Evolutionary conservation across 2,329 filamentous ascomycete genomes (phyloP), one percentile per base, ranked within the genome.

Genomic region (Xylariomycetidae sp.): DNA sequence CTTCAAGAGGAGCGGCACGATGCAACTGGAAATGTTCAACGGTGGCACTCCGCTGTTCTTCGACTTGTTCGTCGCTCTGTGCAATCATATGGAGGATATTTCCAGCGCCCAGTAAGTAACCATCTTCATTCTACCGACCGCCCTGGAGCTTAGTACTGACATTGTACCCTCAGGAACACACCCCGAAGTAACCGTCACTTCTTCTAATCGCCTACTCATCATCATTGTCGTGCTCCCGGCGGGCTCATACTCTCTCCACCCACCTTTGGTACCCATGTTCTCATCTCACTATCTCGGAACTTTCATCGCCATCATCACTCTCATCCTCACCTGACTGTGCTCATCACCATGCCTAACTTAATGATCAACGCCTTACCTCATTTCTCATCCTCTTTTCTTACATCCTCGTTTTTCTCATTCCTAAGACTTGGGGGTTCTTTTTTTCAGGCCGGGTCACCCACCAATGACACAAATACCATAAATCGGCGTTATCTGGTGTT

Each of bases 1-100:
- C 3, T 95, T 96, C 65, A 95, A 94, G 71, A 75, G 87, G 35
- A 94, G 88, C 61, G 88, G 88, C 34, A 95, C 88, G 4, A 94
- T 95, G 88, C 89, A 95, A 64, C 77, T 86, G 48, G 88, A 95
- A 66, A 95, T 96, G 88, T 85, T 85, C 59, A 77, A 79, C 41
- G 89, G 89, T 17, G 87, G 87, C 34, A 85, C 70, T 1, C 75
- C 85, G 53, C 70, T 94, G 38, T 95, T 94, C 67, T 96, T 95
- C 57, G 89, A 95, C 56, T 70, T 95, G 27, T 96, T 95, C 58
- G 89, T 95, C 31, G 88, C 89, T 13, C 78, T 95, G 63, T 88
- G 85, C 63, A 94, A 95, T 58, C 87, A 94, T 56, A 85, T 94
- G 54, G 86, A 79, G 58, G 83, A 82, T 50, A 72, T 81, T 41